phyloP scores from a whole-genome alignment of 352 stramenopile genomes.

The Phytopythium mirpurense region DNA sequence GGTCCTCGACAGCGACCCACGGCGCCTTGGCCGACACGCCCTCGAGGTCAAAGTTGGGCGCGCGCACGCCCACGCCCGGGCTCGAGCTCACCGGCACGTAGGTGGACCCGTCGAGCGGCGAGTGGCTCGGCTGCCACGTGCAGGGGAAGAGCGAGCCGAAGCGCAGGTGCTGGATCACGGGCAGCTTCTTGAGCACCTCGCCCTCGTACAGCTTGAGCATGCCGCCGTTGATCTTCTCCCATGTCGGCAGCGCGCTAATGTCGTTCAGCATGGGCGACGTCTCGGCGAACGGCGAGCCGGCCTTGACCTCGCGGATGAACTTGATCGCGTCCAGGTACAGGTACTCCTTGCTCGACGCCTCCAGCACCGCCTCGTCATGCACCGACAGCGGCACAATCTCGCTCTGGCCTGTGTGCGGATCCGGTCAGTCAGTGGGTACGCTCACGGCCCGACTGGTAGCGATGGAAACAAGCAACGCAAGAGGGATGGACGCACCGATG shows the following conservation, averaged over 20 bases:
- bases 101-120: constrained; percentile 33
- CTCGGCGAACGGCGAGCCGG: constrained; percentile 89
- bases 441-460: too few species aligned
- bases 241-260: constrained; percentile 85
- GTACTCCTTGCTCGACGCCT: constrained; percentile 67
- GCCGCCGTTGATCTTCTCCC: constrained; percentile 89
- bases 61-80: constrained; percentile 49
- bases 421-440: not conserved
- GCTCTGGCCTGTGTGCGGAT: constrained; percentile 37
- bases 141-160: constrained; percentile 94
- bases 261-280: constrained; percentile 93
- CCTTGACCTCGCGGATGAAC: constrained; percentile 91
- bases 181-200: constrained; percentile 98
- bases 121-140: constrained; percentile 68
- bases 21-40: constrained; percentile 54
- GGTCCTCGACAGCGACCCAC: constrained; percentile 56
- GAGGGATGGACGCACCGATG: constrained; percentile 58
- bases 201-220: constrained; percentile 91
- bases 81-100: constrained; percentile 56
- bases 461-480: too few species aligned
- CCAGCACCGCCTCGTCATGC: constrained; percentile 67
- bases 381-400: constrained; percentile 68
- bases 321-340: constrained; percentile 92
- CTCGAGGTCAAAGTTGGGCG: constrained; percentile 65
- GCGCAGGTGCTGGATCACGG: constrained; percentile 97